Percentiles rank a stretch among this genome's conserved stretches.
Conservation (phyloP, 345 rosid genomes). For the Kandelia obovata region DNA sequence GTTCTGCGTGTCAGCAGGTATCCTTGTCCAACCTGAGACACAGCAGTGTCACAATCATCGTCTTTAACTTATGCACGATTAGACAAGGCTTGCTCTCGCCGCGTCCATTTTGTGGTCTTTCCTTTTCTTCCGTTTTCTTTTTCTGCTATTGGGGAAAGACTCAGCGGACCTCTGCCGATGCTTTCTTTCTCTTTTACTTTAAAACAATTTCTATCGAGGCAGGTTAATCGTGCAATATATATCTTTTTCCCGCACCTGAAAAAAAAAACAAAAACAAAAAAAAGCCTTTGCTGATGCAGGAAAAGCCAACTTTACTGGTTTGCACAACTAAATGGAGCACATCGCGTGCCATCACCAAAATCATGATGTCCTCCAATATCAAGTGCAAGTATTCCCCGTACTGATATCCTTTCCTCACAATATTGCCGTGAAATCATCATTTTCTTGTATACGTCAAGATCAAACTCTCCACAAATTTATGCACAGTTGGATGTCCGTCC, state of each 20-base stretch:
- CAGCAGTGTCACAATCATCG: slow-evolving; percentile 15
- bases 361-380: slow-evolving; percentile 34
- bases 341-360: slow-evolving; percentile 22
- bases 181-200: slow-evolving; percentile 9
- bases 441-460: slow-evolving; percentile 6
- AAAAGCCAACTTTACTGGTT: slow-evolving; percentile 22
- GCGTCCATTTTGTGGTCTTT: slow-evolving; percentile 16
- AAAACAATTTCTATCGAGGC: slow-evolving; percentile 16
- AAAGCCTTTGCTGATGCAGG: slow-evolving; percentile 18
- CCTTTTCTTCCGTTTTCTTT: slow-evolving; percentile 1
- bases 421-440: slow-evolving; percentile 4
- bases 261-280: not conserved
- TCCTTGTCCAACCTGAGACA: slow-evolving; percentile 22
- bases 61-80: slow-evolving; percentile 20
- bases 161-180: slow-evolving; percentile 8
- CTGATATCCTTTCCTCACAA: slow-evolving; percentile 10
- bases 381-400: slow-evolving; percentile 15
- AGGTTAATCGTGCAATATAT: slow-evolving; percentile 17
- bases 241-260: slow-evolving; percentile 21
- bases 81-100: slow-evolving; percentile 22
- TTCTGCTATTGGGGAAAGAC: slow-evolving; percentile 8
- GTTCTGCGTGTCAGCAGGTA: slow-evolving; percentile 12
- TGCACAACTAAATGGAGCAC: slow-evolving; percentile 26
- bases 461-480: not conserved
- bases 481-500: not conserved